Conservation (phyloP, 2,329 filamentous ascomycete genomes). For the Fusarium citri region DNA sequence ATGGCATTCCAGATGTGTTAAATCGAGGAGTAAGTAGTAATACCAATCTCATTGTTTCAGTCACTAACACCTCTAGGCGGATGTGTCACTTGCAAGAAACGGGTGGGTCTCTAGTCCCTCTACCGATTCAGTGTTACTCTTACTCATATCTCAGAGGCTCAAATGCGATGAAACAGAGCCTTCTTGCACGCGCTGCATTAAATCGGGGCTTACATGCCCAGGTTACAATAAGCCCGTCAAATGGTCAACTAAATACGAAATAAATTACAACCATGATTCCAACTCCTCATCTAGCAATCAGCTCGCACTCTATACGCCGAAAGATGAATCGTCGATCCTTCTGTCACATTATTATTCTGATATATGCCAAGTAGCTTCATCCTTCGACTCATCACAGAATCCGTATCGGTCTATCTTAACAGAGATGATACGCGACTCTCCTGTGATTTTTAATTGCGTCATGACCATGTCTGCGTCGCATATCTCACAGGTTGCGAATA, state of each 20-base stretch:
- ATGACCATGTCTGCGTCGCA: constrained; percentile 37
- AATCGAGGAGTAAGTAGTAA: not conserved
- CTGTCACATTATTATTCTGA: constrained; percentile 25
- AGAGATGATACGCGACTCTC: constrained; percentile 16
- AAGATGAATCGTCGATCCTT: not conserved
- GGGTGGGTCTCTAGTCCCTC: not conserved
- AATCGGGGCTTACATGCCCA: constrained; percentile 22
- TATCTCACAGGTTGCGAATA: constrained; percentile 7
- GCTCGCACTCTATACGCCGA: not conserved
- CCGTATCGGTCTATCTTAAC: constrained; percentile 31
- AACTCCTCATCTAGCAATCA: not conserved
- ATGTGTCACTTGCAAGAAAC: constrained; percentile 8
- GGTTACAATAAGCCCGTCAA: constrained; percentile 32
- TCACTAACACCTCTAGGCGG: not conserved
- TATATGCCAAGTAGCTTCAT: constrained; percentile 21
- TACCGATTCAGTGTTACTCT: not conserved
- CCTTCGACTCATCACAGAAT: constrained; percentile 27
- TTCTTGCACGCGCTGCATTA: constrained; percentile 27
- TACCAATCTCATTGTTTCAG: no score
- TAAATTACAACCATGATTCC: not conserved
- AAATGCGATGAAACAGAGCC: constrained; percentile 39
- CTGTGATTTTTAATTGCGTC: constrained; percentile 17
- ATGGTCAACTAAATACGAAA: constrained; percentile 41
- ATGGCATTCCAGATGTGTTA: not conserved
- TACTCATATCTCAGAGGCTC: not conserved